These are phyloP conservation scores for Lasiosphaeriaceae sp. DNA, from an alignment of 495 filamentous ascomycete species.

Conservation along the genomic window DNA sequence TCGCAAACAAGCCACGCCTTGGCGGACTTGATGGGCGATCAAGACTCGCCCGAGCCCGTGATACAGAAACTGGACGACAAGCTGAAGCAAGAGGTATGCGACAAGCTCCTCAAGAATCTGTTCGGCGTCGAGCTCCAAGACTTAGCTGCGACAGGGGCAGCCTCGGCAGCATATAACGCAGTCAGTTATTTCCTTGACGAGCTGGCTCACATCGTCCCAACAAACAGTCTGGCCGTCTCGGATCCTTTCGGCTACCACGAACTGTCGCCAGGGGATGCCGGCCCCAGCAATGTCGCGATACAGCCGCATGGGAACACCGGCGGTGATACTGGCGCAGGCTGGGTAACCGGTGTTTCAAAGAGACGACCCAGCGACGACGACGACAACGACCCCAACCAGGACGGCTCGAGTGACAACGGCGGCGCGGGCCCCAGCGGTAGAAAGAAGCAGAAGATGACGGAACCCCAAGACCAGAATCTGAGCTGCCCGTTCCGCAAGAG, in stretches of 20 bases:
- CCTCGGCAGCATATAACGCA: slow-evolving; percentile 14
- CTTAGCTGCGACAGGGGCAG: slow-evolving; percentile 12
- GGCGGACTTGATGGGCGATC: slow-evolving; percentile 2
- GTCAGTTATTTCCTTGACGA: slow-evolving; percentile 26
- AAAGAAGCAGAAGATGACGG: not conserved
- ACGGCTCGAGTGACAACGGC: slow-evolving; percentile 1
- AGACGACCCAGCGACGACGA: slow-evolving; percentile 7
- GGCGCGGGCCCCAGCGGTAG: not conserved
- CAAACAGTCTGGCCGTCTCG: slow-evolving; percentile 1
- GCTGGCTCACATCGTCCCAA: slow-evolving; percentile 18
- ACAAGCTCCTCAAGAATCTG: slow-evolving; percentile 19
- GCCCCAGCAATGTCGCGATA: not conserved
- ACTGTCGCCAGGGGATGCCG: not conserved
- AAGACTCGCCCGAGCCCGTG: not conserved
- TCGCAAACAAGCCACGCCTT: not conserved
- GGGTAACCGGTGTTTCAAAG: not conserved
- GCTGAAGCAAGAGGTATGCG: slow-evolving; percentile 20
- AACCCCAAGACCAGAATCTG: slow-evolving; percentile 6
- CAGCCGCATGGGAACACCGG: not conserved
- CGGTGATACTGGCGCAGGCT: not conserved
- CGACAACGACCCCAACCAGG: not conserved
- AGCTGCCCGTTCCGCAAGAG: slow-evolving; percentile 38
- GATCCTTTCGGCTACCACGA: slow-evolving; percentile 3
- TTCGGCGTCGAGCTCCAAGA: slow-evolving; percentile 25
- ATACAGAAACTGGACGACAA: slow-evolving; percentile 3